Percentiles rank a stretch among this genome's conserved stretches.
These are phyloP conservation scores for Aspergillus funiculosus DNA, from an alignment of 495 filamentous ascomycete species.

Conservation along the genomic window DNA sequence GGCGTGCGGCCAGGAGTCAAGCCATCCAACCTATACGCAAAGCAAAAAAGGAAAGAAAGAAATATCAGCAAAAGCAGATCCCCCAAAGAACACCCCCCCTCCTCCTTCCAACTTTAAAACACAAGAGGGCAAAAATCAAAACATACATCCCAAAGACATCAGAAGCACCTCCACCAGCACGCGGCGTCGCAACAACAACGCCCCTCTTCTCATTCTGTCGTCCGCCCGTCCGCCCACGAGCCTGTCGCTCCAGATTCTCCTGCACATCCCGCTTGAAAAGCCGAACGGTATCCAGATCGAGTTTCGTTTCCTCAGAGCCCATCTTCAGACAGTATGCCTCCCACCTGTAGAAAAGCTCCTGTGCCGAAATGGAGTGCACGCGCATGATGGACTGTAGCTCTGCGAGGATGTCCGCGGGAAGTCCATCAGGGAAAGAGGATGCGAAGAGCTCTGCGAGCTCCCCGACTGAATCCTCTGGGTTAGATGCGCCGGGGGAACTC, in stretches of 20 bases:
- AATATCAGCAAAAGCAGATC: not conserved
- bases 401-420: constrained; percentile 64
- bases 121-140: not conserved
- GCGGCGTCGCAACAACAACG: constrained; percentile 56
- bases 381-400: constrained; percentile 82
- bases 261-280: constrained; percentile 82
- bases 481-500: not conserved
- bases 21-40: constrained; percentile 60
- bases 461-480: constrained; percentile 23
- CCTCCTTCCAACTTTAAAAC: not conserved
- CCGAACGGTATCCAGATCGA: constrained; percentile 61
- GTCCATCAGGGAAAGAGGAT: constrained; percentile 44
- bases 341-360: constrained; percentile 97
- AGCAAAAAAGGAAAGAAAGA: not conserved
- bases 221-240: constrained; percentile 47
- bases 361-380: constrained; percentile 64
- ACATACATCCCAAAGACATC: constrained; percentile 84
- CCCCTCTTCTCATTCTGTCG: constrained; percentile 57
- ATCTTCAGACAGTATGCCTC: constrained; percentile 95
- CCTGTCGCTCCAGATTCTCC: constrained; percentile 72
- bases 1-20: constrained; percentile 54
- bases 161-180: constrained; percentile 46
- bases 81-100: constrained; percentile 1
- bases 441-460: constrained; percentile 70
- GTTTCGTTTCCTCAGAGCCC: constrained; percentile 64